Conservation (phyloP, 345 rosid species). For the Gossypium australe region DNA sequence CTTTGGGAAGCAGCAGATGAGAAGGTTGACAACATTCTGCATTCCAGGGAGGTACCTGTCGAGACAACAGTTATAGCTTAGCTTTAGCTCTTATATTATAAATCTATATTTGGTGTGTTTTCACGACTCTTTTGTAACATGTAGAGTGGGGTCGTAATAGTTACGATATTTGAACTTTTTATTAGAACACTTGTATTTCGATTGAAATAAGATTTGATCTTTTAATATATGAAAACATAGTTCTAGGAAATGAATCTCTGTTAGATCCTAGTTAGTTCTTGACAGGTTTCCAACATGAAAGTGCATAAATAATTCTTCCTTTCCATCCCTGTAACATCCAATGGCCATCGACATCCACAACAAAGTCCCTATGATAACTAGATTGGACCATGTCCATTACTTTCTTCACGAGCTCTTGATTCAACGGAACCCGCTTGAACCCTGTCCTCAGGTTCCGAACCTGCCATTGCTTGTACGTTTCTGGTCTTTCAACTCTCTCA, state of each 20-base stretch:
- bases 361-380: conserved; percentile 58
- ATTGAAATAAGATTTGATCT: not conserved
- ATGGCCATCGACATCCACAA: conserved; percentile 48
- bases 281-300: conserved; percentile 67
- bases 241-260: not conserved
- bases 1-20: conserved; percentile 64
- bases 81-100: conserved; percentile 20
- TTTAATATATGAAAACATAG: not conserved
- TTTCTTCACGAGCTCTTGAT: conserved; percentile 41
- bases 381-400: conserved; percentile 35
- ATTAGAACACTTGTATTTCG: too few species aligned
- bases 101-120: not conserved
- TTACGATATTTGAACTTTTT: not conserved
- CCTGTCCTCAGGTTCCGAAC: conserved; percentile 45
- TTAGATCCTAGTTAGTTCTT: not conserved
- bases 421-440: conserved; percentile 47
- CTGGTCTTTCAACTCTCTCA: conserved; percentile 57
- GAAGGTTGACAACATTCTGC: conserved; percentile 36
- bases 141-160: not conserved
- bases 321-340: conserved; percentile 95
- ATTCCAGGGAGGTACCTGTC: conserved; percentile 44
- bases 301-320: conserved; percentile 60
- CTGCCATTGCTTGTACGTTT: conserved; percentile 77
- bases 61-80: conserved; percentile 66
- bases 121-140: not conserved